A percentile compares a stretch with the other conserved stretches of the same genome.
Conservation (phyloP, 2,329 filamentous ascomycete genomes). For the Bipolaris victoriae region DNA sequence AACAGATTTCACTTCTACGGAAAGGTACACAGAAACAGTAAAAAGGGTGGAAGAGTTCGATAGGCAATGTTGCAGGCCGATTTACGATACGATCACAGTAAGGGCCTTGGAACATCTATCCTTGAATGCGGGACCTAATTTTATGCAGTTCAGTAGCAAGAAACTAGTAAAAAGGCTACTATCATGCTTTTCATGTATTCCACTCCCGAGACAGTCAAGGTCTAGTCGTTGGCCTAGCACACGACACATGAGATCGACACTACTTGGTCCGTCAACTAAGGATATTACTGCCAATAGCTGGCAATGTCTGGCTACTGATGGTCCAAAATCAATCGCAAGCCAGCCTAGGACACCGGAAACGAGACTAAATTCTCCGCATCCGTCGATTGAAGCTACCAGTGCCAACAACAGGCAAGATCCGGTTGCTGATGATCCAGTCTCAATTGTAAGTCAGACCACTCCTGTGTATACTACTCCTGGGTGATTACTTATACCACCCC, state of each 20-base stretch:
- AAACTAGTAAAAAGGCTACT: background rate
- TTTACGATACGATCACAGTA: background rate
- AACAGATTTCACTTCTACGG: background rate
- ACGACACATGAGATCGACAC: background rate
- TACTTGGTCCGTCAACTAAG: background rate
- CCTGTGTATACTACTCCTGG: background rate
- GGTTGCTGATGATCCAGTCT: background rate
- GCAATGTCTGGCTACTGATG: background rate
- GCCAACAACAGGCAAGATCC: background rate
- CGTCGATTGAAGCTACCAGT: background rate
- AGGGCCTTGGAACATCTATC: background rate
- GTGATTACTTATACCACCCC: background rate
- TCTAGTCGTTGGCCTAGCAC: background rate
- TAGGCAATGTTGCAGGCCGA: background rate
- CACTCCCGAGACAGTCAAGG: background rate
- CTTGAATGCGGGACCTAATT: background rate
- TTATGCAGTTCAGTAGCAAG: background rate
- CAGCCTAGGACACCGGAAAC: background rate
- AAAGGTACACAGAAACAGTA: background rate
- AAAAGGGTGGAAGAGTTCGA: background rate
- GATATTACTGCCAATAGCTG: background rate
- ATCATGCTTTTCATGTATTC: conserved; percentile 4
- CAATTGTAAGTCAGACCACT: background rate
- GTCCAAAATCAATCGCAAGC: background rate
- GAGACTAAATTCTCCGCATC: background rate